These are phyloP conservation scores for Alternaria arbusti DNA, from an alignment of 2,329 filamentous ascomycete genomes.

Conservation along the genomic window DNA sequence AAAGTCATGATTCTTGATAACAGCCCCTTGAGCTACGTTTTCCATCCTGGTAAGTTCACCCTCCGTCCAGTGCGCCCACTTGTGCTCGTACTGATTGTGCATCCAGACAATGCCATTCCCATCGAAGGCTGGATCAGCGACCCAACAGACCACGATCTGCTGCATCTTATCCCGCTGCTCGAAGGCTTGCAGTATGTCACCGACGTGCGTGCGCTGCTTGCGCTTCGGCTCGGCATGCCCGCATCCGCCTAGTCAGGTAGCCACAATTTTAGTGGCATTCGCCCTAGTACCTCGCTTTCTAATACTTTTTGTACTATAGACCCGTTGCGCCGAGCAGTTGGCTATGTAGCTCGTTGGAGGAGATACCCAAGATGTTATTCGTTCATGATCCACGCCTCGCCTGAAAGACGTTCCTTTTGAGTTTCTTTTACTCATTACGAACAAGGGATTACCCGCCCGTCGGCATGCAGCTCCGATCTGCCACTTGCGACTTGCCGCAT, in stretches of 20 bases:
- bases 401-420: slow-evolving; percentile 14
- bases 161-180: slow-evolving; percentile 89
- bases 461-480: slow-evolving; percentile 2
- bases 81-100: slow-evolving; percentile 17
- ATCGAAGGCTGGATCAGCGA: slow-evolving; percentile 99
- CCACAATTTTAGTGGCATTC: slow-evolving; percentile 16
- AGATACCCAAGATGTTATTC: slow-evolving; percentile 43
- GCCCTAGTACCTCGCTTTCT: slow-evolving; percentile 27
- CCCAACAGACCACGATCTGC: slow-evolving; percentile 92
- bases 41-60: slow-evolving; percentile 81
- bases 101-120: slow-evolving; percentile 92
- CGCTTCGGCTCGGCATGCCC: slow-evolving; percentile 81
- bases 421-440: slow-evolving; percentile 25
- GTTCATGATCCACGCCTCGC: slow-evolving; percentile 9
- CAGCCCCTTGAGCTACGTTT: slow-evolving; percentile 96
- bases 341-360: slow-evolving; percentile 37
- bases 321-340: slow-evolving; percentile 29
- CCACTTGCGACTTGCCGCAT: slow-evolving; percentile 14
- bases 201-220: slow-evolving; percentile 89
- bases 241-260: slow-evolving; percentile 33
- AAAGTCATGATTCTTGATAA: slow-evolving; percentile 99
- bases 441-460: slow-evolving; percentile 11
- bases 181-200: slow-evolving; percentile 97
- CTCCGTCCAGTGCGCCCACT: neutral
- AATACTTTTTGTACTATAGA: slow-evolving; percentile 43